These are phyloP conservation scores for Schizophyllum commune DNA, from an alignment of 1,284 basidiomycete genomes.

Conservation along the genomic window DNA sequence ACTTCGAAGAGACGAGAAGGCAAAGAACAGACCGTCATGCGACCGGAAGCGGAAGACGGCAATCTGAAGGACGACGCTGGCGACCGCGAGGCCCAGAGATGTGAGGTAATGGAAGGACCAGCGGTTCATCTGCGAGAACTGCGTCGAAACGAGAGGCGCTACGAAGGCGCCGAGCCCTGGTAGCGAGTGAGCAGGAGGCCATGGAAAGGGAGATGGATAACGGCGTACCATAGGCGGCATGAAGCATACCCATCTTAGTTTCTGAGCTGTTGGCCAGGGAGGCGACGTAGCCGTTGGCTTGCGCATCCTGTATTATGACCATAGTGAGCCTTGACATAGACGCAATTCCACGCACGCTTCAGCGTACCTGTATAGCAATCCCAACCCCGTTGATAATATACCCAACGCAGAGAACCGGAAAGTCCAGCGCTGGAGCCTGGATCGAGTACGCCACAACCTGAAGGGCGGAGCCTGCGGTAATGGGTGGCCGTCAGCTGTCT, in stretches of 20 bases:
- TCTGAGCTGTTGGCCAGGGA: constrained; percentile 32
- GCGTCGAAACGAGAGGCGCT: constrained; percentile 56
- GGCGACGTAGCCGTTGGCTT: constrained; percentile 50
- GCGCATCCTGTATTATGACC: constrained; percentile 33
- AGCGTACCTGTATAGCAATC: constrained; percentile 10
- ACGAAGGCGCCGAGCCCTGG: constrained; percentile 51
- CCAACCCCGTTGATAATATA: constrained; percentile 9
- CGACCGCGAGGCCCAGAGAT: constrained; percentile 35
- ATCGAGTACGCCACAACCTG: constrained; percentile 13
- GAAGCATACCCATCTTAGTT: constrained; percentile 45
- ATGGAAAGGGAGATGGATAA: constrained; percentile 17
- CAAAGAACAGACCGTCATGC: constrained; percentile 37
- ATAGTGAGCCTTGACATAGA: no score
- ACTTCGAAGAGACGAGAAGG: constrained; percentile 3
- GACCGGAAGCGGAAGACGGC: constrained; percentile 39
- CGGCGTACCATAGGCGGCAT: constrained; percentile 30
- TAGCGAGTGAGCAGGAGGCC: constrained; percentile 1
- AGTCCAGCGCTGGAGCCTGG: constrained; percentile 10
- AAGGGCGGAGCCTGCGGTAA: constrained; percentile 18
- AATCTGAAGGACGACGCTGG: constrained; percentile 34
- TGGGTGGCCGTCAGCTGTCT: neutral
- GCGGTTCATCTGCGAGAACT: constrained; percentile 41
- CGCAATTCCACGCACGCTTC: constrained; percentile 7
- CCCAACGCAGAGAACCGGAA: constrained; percentile 9
- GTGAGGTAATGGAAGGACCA: constrained; percentile 65